Evolutionary conservation across 2,329 filamentous ascomycete genomes (phyloP).

Genomic region (Fusarium mangiferae): DNA sequence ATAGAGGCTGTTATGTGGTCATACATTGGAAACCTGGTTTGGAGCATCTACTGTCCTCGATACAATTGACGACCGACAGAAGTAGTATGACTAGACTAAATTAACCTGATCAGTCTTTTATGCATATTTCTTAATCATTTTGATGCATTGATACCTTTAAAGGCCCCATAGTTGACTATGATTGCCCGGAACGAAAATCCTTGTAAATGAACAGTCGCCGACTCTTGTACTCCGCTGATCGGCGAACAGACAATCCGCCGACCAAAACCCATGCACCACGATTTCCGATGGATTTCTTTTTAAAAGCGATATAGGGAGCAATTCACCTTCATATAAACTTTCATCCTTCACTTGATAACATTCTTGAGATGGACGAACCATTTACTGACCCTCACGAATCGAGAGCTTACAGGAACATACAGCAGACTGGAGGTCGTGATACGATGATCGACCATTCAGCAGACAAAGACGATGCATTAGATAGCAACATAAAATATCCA

Average conservation of each 20-base stretch:
- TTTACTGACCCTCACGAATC: no score
- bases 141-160: background rate
- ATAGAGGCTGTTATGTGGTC: background rate
- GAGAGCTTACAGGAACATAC: accelerated
- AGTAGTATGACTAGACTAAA: accelerated
- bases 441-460: accelerated
- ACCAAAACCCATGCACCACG: accelerated
- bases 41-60: background rate
- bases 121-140: no score
- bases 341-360: accelerated
- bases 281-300: background rate
- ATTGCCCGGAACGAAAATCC: no score
- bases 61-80: background rate
- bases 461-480: accelerated
- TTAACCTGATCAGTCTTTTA: background rate
- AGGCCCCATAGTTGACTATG: accelerated
- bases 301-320: accelerated
- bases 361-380: accelerated
- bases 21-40: background rate
- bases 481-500: conserved; percentile 62
- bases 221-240: background rate
- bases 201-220: background rate
- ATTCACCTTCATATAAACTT: accelerated
- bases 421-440: background rate
- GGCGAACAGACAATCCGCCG: background rate